A percentile compares a stretch with the other conserved stretches of the same genome.
Evolutionary conservation across 1,284 basidiomycete genomes (phyloP).

Genomic region (Leucoagaricus sp.): DNA sequence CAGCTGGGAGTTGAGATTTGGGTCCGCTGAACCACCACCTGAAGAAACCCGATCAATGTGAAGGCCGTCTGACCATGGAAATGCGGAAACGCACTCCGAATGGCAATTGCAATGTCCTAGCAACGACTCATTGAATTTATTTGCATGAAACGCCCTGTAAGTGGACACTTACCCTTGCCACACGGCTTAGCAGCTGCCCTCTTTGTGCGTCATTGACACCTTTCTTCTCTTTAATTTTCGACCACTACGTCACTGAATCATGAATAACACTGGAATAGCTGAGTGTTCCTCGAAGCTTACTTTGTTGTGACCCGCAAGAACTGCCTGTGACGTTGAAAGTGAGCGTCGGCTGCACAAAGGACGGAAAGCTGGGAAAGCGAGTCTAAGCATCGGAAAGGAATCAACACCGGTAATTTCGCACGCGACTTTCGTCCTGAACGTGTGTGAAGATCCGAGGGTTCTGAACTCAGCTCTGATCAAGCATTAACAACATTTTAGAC

Average conservation of each 20-base stretch:
- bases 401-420: constrained; percentile 3
- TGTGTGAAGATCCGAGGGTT: neutral
- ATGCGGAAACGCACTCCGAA: constrained; percentile 50
- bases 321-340: constrained; percentile 37
- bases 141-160: neutral
- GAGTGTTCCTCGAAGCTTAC: constrained; percentile 30
- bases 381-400: constrained; percentile 15
- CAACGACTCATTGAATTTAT: neutral
- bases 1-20: constrained; percentile 63
- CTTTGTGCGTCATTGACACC: constrained; percentile 71
- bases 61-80: neutral
- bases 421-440: neutral
- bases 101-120: constrained; percentile 73
- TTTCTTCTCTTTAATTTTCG: constrained; percentile 85
- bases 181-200: constrained; percentile 59
- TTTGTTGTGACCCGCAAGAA: constrained; percentile 68
- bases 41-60: constrained; percentile 10
- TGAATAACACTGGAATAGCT: neutral
- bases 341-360: constrained; percentile 25
- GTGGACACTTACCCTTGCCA: constrained; percentile 52
- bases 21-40: constrained; percentile 68
- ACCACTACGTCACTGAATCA: constrained; percentile 58
- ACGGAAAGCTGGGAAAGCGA: constrained; percentile 1
- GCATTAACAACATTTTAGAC: too few relatives aligned
- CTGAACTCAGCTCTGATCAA: too few relatives aligned